A percentile compares a stretch with the other conserved stretches of the same genome.
phyloP scores from a whole-genome alignment of 2,329 filamentous ascomycete species.

The Fusarium beomiforme region DNA sequence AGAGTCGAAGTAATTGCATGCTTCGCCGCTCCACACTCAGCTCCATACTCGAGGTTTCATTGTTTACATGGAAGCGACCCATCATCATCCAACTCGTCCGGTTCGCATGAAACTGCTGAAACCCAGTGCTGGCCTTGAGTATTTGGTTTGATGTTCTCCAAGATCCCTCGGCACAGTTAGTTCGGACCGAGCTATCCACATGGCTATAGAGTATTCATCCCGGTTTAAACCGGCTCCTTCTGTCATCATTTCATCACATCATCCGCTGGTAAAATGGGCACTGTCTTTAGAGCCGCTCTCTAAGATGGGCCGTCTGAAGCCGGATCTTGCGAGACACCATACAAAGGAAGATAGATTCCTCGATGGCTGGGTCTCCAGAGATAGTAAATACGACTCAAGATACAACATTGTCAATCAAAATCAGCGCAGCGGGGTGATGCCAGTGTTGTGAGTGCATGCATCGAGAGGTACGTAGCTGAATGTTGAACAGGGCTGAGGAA shows the following conservation, averaged over 20 bases:
- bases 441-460: neutral
- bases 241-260: neutral
- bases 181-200: neutral
- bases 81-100: neutral
- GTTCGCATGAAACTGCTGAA: too few relatives aligned
- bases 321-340: conserved; percentile 1
- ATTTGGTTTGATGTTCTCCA: neutral
- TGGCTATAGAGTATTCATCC: neutral
- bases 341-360: too few relatives aligned
- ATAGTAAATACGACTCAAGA: too few relatives aligned
- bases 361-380: too few relatives aligned
- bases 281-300: neutral
- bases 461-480: neutral
- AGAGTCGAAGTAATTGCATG: neutral
- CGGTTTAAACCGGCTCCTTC: conserved; percentile 18
- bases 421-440: too few relatives aligned
- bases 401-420: too few relatives aligned
- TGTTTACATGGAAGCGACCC: neutral
- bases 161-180: too few relatives aligned
- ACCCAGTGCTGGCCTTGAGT: neutral
- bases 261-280: neutral
- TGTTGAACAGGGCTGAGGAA: conserved; percentile 1
- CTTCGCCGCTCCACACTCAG: rapidly evolving
- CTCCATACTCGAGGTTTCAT: neutral
- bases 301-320: conserved; percentile 14